Base-by-base conservation (phyloP, 768 basidiomycete genomes). In the Mycena olivaceomarginata region DNA sequence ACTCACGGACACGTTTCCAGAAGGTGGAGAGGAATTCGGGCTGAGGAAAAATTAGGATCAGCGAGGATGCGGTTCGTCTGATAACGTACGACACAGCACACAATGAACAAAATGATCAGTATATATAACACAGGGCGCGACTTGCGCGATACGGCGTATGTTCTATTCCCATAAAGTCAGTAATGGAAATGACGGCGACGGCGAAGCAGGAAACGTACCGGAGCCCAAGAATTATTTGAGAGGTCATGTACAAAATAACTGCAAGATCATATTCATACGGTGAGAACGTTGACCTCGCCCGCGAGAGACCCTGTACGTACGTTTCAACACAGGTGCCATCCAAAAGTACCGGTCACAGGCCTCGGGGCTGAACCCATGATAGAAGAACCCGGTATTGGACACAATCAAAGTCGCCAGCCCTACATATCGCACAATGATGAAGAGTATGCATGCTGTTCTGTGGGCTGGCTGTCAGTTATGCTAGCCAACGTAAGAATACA, bases 391-490 rank as follows among this genome's bases (percentile, higher is more conserved):
- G 1, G 48, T 65, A 46, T 67, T 69, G 7, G 68, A 74, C 13
- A 72, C 10, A 18, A 76, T 62, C 15, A 75, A 56, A 3, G 74
- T 25, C 0, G 57, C n/a, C 37, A 79, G 31, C 1, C 77, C 77
- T 15, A 79, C 31, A 16, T 79, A 79, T 5, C 77, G 77, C 51
- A 79, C 77, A 9, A 79, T 22, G 25, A 79, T 76, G 70, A 79
- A 76, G 5, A 79, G 71, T n/a, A 76, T 79, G 67, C 77, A 79
- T 1, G 74, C 77, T 3, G 48, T 13, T 31, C 77, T 79, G 62
- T 4, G 5, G 8, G 40, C 4, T 3, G 1, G 31, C 31, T 31
- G 31, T 31, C 31, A 31, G 31, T 31, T 31, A 31, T 3, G 31
- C 31, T 4, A 31, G 31, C 31, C 31, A 31, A 31, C 31, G 31